Percentiles rank a stretch among this genome's conserved stretches.
These are phyloP conservation scores for Wickerhamomyces canadensis DNA, from an alignment of 805 yeast genomes.

Conservation along the genomic window DNA sequence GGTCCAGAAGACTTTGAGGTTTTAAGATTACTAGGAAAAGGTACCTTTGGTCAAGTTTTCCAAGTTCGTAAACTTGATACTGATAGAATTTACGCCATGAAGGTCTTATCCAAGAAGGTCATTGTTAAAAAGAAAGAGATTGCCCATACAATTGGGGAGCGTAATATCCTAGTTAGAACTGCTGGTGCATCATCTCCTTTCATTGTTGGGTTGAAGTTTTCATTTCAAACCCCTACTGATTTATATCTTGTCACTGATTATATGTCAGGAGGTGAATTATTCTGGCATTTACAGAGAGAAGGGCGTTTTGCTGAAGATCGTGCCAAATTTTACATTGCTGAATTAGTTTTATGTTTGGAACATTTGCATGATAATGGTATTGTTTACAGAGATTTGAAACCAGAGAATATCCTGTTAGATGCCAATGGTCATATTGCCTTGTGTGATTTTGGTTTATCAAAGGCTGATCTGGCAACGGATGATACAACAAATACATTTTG, in stretches of 20 bases:
- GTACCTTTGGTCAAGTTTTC: constrained; percentile 96
- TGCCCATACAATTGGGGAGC: constrained; percentile 96
- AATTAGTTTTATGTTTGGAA: constrained; percentile 86
- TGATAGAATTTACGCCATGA: constrained; percentile 93
- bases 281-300: constrained; percentile 95
- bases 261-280: constrained; percentile 97
- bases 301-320: constrained; percentile 90
- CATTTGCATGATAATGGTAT: constrained; percentile 94
- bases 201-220: constrained; percentile 91
- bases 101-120: constrained; percentile 87
- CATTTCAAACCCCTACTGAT: constrained; percentile 93
- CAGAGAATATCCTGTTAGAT: constrained; percentile 91
- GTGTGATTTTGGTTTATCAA: constrained; percentile 95
- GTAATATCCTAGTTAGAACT: constrained; percentile 90
- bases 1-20: constrained; percentile 96
- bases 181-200: constrained; percentile 86
- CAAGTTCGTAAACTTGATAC: constrained; percentile 93
- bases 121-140: constrained; percentile 96
- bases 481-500: constrained; percentile 94
- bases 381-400: constrained; percentile 94
- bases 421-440: constrained; percentile 97
- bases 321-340: constrained; percentile 96
- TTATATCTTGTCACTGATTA: constrained; percentile 92
- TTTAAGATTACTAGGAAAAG: constrained; percentile 84
- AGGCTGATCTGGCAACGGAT: constrained; percentile 81